These are phyloP conservation scores for Vitis hybrid DNA, from an alignment of 177 flowering plant genomes.

Conservation along the genomic window DNA sequence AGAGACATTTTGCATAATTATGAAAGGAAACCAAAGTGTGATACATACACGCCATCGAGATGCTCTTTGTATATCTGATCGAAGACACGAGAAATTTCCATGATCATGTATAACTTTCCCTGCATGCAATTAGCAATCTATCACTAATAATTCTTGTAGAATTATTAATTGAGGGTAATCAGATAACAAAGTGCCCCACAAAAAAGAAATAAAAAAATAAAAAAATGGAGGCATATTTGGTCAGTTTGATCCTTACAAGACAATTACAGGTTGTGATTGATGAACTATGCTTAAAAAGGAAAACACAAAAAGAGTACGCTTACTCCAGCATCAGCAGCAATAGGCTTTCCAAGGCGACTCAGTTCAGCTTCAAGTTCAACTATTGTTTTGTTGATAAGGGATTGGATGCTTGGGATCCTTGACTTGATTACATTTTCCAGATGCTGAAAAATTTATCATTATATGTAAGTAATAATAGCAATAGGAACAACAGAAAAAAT, in stretches of 20 bases:
- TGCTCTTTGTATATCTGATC: slow-evolving; percentile 89
- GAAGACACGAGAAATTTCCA: slow-evolving; percentile 85
- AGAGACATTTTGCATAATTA: background rate
- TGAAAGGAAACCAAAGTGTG: background rate
- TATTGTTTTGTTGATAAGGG: slow-evolving; percentile 82
- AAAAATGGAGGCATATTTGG: background rate
- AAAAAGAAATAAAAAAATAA: background rate
- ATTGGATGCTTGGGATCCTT: slow-evolving; percentile 87
- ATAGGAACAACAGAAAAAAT: background rate
- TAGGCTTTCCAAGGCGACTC: slow-evolving; percentile 86
- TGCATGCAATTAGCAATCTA: slow-evolving; percentile 30
- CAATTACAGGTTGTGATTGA: background rate
- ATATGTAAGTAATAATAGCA: slow-evolving; percentile 6
- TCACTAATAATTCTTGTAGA: slow-evolving; percentile 10
- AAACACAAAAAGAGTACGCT: slow-evolving; percentile 16
- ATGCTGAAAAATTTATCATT: slow-evolving; percentile 56
- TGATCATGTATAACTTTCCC: slow-evolving; percentile 82
- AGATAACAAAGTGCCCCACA: background rate
- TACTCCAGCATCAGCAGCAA: slow-evolving; percentile 96
- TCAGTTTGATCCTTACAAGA: too few species aligned
- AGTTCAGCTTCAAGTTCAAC: slow-evolving; percentile 80
- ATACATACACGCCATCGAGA: slow-evolving; percentile 90
- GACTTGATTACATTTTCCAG: slow-evolving; percentile 91
- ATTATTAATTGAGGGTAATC: background rate
- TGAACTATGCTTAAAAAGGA: background rate